These are phyloP conservation scores for Eucalyptus guilfoylei DNA, from an alignment of 345 rosid species.

Conservation along the genomic window DNA sequence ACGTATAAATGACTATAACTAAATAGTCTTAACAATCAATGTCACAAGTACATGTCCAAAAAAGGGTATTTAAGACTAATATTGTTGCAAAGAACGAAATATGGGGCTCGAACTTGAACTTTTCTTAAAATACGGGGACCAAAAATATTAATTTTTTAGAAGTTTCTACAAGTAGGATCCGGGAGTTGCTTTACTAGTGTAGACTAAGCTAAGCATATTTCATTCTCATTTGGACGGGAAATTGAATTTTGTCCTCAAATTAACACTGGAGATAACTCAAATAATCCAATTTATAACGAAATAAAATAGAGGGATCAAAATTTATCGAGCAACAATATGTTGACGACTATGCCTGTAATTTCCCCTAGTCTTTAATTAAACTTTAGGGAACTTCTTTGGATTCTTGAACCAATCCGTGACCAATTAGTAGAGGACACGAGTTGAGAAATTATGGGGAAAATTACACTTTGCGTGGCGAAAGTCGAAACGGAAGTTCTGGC, in stretches of 20 bases:
- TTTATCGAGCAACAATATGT: background rate
- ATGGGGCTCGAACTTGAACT: background rate
- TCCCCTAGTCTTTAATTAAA: background rate
- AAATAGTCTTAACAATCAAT: background rate
- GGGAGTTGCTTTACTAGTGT: background rate
- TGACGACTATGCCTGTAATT: background rate
- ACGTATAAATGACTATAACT: background rate
- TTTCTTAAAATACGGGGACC: too few relatives aligned
- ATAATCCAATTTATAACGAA: background rate
- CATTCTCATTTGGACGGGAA: background rate
- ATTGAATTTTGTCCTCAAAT: background rate
- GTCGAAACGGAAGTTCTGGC: background rate
- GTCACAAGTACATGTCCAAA: background rate
- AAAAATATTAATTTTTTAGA: too few relatives aligned
- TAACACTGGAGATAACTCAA: background rate
- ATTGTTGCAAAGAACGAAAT: background rate
- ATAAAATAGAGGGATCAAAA: background rate
- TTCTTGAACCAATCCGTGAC: background rate
- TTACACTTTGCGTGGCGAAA: background rate
- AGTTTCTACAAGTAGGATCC: background rate
- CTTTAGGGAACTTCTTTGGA: background rate
- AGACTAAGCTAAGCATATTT: too few relatives aligned
- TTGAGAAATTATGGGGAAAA: background rate
- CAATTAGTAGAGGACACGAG: background rate
- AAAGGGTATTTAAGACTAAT: background rate